A percentile compares a stretch with the other conserved stretches of the same genome.
These are phyloP conservation scores for Furcasterigmium sp. DNA, from an alignment of 2,329 filamentous ascomycete genomes.

Conservation along the genomic window DNA sequence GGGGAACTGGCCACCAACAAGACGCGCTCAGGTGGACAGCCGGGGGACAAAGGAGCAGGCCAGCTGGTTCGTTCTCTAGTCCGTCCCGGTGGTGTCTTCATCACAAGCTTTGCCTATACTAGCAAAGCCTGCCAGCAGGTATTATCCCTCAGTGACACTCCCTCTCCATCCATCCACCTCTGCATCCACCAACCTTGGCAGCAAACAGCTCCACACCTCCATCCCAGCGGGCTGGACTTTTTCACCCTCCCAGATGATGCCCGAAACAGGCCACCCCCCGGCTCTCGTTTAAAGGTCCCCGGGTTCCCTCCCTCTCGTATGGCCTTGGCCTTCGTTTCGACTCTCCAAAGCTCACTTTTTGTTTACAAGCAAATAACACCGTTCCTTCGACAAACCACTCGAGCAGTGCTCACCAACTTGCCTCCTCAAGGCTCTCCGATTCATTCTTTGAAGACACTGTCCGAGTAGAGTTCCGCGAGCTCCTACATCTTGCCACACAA, in stretches of 20 bases:
- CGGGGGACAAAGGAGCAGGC: too few species aligned
- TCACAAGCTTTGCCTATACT: not conserved
- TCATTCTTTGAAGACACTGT: conserved; percentile 7
- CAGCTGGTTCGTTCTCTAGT: not conserved
- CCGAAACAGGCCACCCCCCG: conserved; percentile 4
- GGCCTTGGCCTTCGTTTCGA: conserved; percentile 4
- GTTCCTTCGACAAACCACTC: conserved; percentile 10
- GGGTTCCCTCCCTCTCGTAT: not conserved
- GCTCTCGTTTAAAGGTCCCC: conserved; percentile 2
- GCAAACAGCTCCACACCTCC: not conserved
- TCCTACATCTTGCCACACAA: conserved; percentile 5
- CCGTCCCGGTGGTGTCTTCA: not conserved
- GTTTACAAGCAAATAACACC: conserved; percentile 8
- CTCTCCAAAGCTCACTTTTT: conserved; percentile 9
- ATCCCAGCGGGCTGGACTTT: not conserved
- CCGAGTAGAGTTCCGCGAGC: conserved; percentile 11
- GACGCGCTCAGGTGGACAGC: too few species aligned
- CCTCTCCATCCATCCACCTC: not conserved
- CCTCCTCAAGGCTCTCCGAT: too few species aligned
- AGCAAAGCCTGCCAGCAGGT: too few species aligned
- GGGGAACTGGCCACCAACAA: too few species aligned
- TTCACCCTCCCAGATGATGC: not conserved
- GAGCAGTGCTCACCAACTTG: conserved; percentile 12
- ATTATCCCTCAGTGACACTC: not conserved
- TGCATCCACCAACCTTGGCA: not conserved